A percentile compares a stretch with the other conserved stretches of the same genome.
Conservation (phyloP, 306 rosid species). For the Quercus parvula region DNA sequence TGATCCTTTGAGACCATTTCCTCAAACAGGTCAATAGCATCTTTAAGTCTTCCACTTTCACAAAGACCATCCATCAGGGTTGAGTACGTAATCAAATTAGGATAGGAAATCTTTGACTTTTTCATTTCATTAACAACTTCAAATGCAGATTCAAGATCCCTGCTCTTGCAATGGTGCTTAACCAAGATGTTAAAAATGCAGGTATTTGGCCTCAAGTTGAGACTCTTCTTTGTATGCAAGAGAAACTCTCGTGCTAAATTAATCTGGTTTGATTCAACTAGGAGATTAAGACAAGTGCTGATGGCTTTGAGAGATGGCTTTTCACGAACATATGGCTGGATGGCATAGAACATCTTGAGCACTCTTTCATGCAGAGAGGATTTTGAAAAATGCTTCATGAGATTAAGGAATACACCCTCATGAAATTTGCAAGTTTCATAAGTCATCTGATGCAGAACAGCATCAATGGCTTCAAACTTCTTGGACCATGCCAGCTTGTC, state of each 20-base stretch:
- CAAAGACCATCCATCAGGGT: slow-evolving; percentile 81
- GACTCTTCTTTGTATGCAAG: slow-evolving; percentile 47
- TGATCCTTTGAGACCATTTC: slow-evolving; percentile 65
- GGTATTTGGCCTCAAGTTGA: slow-evolving; percentile 56
- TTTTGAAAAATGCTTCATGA: slow-evolving; percentile 77
- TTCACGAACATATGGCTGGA: slow-evolving; percentile 61
- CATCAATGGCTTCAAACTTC: slow-evolving; percentile 67
- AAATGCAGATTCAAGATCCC: slow-evolving; percentile 75
- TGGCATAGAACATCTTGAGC: slow-evolving; percentile 55
- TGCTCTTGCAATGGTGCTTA: slow-evolving; percentile 78
- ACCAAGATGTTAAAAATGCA: slow-evolving; percentile 81
- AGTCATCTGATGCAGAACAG: slow-evolving; percentile 66
- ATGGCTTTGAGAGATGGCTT: slow-evolving; percentile 77
- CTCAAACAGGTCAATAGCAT: slow-evolving; percentile 80
- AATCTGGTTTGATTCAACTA: slow-evolving; percentile 58
- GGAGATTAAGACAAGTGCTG: slow-evolving; percentile 76
- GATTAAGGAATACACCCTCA: slow-evolving; percentile 73
- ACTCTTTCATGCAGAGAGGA: slow-evolving; percentile 60
- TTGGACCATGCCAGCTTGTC: slow-evolving; percentile 66
- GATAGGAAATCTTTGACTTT: slow-evolving; percentile 48
- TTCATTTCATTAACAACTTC: slow-evolving; percentile 76
- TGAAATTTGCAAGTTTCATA: slow-evolving; percentile 80
- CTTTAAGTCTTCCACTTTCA: slow-evolving; percentile 61
- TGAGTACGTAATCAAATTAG: slow-evolving; percentile 75
- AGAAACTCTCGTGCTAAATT: slow-evolving; percentile 70